phyloP scores from a whole-genome alignment of 345 rosid genomes.

The Lumnitzera racemosa region DNA sequence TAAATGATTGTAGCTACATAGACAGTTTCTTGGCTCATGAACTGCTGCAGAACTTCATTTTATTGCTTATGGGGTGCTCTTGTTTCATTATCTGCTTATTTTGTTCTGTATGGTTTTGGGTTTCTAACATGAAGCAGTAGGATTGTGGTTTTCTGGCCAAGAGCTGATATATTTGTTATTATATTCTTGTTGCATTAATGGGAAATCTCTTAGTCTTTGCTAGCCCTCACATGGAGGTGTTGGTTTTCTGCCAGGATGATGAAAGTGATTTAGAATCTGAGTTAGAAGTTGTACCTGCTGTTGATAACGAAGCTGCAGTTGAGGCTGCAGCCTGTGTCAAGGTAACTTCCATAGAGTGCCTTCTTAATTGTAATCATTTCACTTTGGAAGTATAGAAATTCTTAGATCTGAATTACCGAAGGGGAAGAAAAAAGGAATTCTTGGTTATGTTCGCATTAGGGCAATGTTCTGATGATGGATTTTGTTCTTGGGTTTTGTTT shows the following conservation, averaged over 20 bases:
- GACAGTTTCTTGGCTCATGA: too few species aligned
- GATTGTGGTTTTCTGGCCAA: background rate
- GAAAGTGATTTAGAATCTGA: slow-evolving; percentile 89
- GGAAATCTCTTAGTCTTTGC: background rate
- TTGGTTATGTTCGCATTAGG: too few species aligned
- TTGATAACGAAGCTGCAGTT: slow-evolving; percentile 46
- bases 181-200: background rate
- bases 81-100: too few species aligned
- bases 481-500: too few species aligned
- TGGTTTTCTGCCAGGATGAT: slow-evolving; percentile 54
- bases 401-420: too few species aligned
- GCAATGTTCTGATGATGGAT: too few species aligned
- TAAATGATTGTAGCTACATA: too few species aligned
- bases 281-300: slow-evolving; percentile 73
- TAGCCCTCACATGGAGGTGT: background rate
- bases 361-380: background rate
- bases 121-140: background rate
- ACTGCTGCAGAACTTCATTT: too few species aligned
- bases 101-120: too few species aligned
- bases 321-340: slow-evolving; percentile 89
- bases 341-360: slow-evolving; percentile 25
- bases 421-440: too few species aligned
- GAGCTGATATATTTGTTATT: background rate
- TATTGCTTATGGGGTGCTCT: too few species aligned
- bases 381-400: background rate